Evolutionary conservation across 495 filamentous ascomycete species (phyloP).

Genomic region (Polyplosphaeria fusca): DNA sequence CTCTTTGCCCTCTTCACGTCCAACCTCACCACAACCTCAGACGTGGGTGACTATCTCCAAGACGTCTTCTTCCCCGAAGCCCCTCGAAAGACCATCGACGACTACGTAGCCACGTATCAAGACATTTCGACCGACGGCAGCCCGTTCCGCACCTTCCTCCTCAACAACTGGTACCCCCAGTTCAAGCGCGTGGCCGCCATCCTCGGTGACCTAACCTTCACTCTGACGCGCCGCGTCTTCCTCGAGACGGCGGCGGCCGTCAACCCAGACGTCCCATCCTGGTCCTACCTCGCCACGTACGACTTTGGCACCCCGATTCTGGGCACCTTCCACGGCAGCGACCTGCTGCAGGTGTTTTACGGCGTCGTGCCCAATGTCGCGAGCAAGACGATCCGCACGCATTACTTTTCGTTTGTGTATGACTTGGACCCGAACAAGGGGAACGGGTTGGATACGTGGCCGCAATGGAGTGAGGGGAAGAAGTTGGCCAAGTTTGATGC

Average conservation of each 20-base stretch:
- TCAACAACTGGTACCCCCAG: conserved; percentile 67
- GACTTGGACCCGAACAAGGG: conserved; percentile 60
- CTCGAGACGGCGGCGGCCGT: conserved; percentile 44
- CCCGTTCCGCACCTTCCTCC: conserved; percentile 61
- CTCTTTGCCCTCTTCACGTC: conserved; percentile 59
- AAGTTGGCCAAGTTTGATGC: conserved; percentile 58
- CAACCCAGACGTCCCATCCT: conserved; percentile 56
- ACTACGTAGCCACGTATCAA: conserved; percentile 57
- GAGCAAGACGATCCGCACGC: conserved; percentile 55
- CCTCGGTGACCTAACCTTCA: conserved; percentile 67
- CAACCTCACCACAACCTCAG: conserved; percentile 58
- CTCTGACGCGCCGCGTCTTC: conserved; percentile 58
- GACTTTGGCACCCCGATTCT: conserved; percentile 64
- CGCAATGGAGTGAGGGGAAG: conserved; percentile 54
- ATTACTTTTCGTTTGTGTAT: conserved; percentile 65
- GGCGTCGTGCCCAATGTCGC: conserved; percentile 60
- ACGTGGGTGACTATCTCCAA: conserved; percentile 58
- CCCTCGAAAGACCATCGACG: conserved; percentile 43
- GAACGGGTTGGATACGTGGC: conserved; percentile 52
- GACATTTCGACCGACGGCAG: conserved; percentile 52
- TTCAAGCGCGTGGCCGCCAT: conserved; percentile 77
- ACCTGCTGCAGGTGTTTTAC: conserved; percentile 64
- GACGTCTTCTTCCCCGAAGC: conserved; percentile 56
- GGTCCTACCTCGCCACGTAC: conserved; percentile 71
- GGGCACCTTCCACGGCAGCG: conserved; percentile 69